Conservation (phyloP, 2,329 filamentous ascomycete species). For the Trichoderma arundinaceum region DNA sequence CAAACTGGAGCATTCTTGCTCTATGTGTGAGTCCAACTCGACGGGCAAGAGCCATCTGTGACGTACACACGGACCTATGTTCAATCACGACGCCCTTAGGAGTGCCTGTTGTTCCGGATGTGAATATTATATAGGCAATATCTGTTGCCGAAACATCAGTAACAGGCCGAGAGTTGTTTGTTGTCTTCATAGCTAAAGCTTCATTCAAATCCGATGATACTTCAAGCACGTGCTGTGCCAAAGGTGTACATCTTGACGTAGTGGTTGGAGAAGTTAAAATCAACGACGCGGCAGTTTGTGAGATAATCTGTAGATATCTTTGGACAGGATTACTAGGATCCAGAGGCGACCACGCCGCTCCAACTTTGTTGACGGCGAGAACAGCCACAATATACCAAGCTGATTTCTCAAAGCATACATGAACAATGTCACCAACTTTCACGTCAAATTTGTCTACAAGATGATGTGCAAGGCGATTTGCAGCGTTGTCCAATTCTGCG, state of each 20-base stretch:
- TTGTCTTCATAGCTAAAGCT: background rate
- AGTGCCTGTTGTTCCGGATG: constrained; percentile 27
- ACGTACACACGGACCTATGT: constrained; percentile 12
- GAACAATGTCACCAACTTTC: constrained; percentile 8
- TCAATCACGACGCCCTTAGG: constrained; percentile 28
- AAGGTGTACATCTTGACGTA: background rate
- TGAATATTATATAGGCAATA: constrained; percentile 26
- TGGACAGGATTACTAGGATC: constrained; percentile 20
- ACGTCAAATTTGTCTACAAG: constrained; percentile 33
- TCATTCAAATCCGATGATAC: background rate
- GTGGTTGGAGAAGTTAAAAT: constrained; percentile 7
- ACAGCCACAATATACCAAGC: constrained; percentile 34
- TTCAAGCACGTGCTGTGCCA: background rate
- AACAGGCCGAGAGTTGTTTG: background rate
- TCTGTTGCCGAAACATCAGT: background rate
- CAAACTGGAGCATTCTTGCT: constrained; percentile 30
- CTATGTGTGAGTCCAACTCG: background rate
- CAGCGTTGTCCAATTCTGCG: constrained; percentile 39
- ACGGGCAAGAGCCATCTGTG: background rate
- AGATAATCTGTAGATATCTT: constrained; percentile 2
- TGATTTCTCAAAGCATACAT: constrained; percentile 30
- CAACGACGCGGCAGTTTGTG: constrained; percentile 5
- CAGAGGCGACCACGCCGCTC: constrained; percentile 32
- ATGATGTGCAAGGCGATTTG: constrained; percentile 30
- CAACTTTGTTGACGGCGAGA: constrained; percentile 33